Base-by-base conservation (phyloP, 768 basidiomycete species). In the Lanmaoa rubissima region DNA sequence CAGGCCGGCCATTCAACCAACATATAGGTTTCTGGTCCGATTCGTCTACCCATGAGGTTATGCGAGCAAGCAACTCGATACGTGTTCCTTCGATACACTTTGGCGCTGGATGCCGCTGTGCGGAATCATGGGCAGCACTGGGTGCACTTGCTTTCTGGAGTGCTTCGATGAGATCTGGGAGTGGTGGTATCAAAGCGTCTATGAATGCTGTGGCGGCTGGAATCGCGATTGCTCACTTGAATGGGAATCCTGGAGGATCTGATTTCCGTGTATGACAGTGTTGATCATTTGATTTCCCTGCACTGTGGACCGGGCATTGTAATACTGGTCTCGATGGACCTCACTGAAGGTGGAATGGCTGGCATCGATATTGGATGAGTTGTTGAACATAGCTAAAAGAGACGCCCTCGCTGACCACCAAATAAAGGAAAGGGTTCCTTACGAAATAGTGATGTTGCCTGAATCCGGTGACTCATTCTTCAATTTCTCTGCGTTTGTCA, bases 1-100 rank as follows among this genome's bases (percentile, higher is more conserved):
- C 66, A 40, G 66, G 67, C 5, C 61, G 45, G 24, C 67, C 65
- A 26, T 66, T 67, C 28, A 67, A 61, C 67, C 69, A 71, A 38
- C 65, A 67, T 12, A 64, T 50, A 1, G 55, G 13, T 14, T 57
- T 54, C 36, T 54, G 28, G 46, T 52, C 52, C 1, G 39, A 45
- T 48, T 36, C 56, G 3, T 65, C 60, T 26, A 50, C 35, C 65
- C 65, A 64, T 7, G 59, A 55, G 8, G 55, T 21, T 1, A 67
- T 41, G 10, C 55, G 60, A 21, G 51, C 52, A 10, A 67, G 60
- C 5, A 67, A 38, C 38, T 62, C 65, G 53, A 51, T 11, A 14
- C 65, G 65, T 2, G 65, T 66, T 17, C 65, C 65, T 43, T 63
- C 65, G 31, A 64, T 59, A 48, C 65, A 67, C 42, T 57, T 66